A percentile compares a stretch with the other conserved stretches of the same genome.
phyloP scores from a whole-genome alignment of 768 basidiomycete species.

The Suillus occidentalis region DNA sequence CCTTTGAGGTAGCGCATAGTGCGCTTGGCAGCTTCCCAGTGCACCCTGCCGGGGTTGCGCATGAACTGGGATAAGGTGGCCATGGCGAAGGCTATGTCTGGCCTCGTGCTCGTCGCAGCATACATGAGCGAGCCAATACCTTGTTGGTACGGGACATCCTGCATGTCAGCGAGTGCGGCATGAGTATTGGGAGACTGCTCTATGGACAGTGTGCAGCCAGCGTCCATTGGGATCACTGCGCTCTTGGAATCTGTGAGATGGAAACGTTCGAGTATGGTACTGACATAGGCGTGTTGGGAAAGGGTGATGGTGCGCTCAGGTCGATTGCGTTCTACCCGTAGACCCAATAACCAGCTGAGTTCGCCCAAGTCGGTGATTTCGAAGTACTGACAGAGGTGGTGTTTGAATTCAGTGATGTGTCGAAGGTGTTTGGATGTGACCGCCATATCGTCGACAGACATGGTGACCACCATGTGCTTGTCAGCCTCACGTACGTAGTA shows the following conservation, averaged over 20 bases:
- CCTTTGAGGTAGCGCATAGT: too few species aligned
- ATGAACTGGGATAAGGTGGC: not conserved
- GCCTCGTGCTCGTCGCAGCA: slow-evolving; percentile 29
- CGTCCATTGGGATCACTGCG: slow-evolving; percentile 21
- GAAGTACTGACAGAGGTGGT: slow-evolving; percentile 7
- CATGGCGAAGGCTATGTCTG: slow-evolving; percentile 35
- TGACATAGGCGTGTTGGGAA: slow-evolving; percentile 23
- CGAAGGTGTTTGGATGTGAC: not conserved
- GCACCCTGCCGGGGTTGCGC: slow-evolving; percentile 11
- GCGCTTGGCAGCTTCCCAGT: too few species aligned
- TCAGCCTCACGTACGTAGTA: not conserved
- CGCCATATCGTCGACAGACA: not conserved
- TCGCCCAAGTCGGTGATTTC: slow-evolving; percentile 17
- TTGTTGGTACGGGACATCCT: slow-evolving; percentile 27
- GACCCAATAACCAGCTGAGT: slow-evolving; percentile 20
- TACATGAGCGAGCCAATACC: slow-evolving; percentile 36
- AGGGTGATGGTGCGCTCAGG: slow-evolving; percentile 11
- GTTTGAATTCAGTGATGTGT: not conserved
- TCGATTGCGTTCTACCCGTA: slow-evolving; percentile 15
- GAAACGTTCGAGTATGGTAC: slow-evolving; percentile 21
- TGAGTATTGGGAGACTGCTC: slow-evolving; percentile 10
- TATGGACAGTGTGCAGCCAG: slow-evolving; percentile 9
- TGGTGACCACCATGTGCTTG: not conserved
- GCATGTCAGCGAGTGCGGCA: slow-evolving; percentile 21
- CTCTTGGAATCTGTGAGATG: slow-evolving; percentile 22